Base-by-base conservation (phyloP, 2,329 filamentous ascomycete species). In the Teratosphaeria pseudoeucalypti region DNA sequence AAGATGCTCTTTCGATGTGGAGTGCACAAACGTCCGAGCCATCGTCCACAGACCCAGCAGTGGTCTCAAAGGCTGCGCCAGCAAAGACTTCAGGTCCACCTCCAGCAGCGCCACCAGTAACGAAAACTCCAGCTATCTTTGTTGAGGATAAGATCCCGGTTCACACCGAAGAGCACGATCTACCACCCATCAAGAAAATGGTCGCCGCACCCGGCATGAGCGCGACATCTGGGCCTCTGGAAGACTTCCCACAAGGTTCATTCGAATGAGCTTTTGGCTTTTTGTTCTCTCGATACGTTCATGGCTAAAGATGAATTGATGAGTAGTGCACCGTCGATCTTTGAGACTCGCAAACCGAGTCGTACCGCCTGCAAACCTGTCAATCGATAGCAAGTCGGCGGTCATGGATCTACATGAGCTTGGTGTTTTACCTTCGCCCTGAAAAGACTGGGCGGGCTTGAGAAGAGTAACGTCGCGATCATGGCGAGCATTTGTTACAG, bases 191-290 rank as follows among this genome's bases (percentile, higher is more conserved):
- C 52, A 60, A 61, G 34, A 34, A 58, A 32, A 58, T 60, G 5
- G 34, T 54, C 14, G 60, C 62, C 16, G 66, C 67, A 32, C 68
- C 67, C 2, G 68, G 68, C 26, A 71, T 71, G 69, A 66, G 64
- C 55, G 69, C 69, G 5, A 71, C 69, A 11, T 68, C 65, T 19
- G 69, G 69, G 6, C 69, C 69, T 11, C 60, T 71, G 12, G 65
- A 71, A 47, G 68, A 70, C 56, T 70, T 67, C 55, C 64, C 64
- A 34, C 62, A 62, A 26, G 60, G 58, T 53, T 34, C 52, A 52
- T 54, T n/a, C 23, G 19, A 37, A 29, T 57, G 55, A 57, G 16
- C 43, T 23, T 49, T 23, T 23, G 16, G 23, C 37, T 23, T 23
- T 49, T 12, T 23, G 43, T 14, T 52, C 55, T 23, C 52, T 55